Evolutionary conservation across 1,284 basidiomycete species (phyloP), one percentile per base, ranked within the genome.

Genomic region (Rhodotorula mucilaginosa): DNA sequence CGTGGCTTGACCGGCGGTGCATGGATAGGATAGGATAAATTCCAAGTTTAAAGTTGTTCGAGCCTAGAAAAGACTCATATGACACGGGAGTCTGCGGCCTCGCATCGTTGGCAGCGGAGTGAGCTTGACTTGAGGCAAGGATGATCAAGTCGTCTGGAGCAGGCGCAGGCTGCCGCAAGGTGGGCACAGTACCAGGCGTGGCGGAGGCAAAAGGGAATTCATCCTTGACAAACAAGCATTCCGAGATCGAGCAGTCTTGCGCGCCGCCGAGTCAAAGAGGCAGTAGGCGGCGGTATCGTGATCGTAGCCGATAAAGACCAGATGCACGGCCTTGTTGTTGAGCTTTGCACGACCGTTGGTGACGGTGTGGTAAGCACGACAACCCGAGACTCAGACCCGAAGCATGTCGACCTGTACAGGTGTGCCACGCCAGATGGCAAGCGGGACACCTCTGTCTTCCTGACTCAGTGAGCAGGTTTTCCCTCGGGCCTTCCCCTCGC

Each of bases 321-420:
- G 34, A 34, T 3, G 34, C 34, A 34, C 34, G 5, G 34, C 34
- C 34, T 34, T 62, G 23, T 16, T 7, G 52, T 61, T 39, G 44
- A 61, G 60, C 46, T 57, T 61, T 19, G 29, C 12, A 51, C 61
- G 57, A 4, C 47, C 26, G 47, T 59, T 21, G 61, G 79, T 78
- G n/a, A 80, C 5, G 57, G 80, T 79, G 31, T 81, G 80, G 78
- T 80, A 83, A 16, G 81, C 79, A 51, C 75, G 75, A 58, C 80
- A 83, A 7, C 82, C 79, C 77, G 26, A 26, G 26, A 26, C 26
- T 26, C 80, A 83, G 1, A 78, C 76, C 3, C 76, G 69, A 15
- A 82, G 74, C 61, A 79, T 74, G 6, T 78, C 76, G 34, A 81
- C 71, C 54, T 82, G 70, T 0, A 81, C 81, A 51, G 78, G 79